A percentile compares a stretch with the other conserved stretches of the same genome.
These are phyloP conservation scores for Aeminium ludgeri DNA, from an alignment of 495 filamentous ascomycete genomes.

Conservation along the genomic window DNA sequence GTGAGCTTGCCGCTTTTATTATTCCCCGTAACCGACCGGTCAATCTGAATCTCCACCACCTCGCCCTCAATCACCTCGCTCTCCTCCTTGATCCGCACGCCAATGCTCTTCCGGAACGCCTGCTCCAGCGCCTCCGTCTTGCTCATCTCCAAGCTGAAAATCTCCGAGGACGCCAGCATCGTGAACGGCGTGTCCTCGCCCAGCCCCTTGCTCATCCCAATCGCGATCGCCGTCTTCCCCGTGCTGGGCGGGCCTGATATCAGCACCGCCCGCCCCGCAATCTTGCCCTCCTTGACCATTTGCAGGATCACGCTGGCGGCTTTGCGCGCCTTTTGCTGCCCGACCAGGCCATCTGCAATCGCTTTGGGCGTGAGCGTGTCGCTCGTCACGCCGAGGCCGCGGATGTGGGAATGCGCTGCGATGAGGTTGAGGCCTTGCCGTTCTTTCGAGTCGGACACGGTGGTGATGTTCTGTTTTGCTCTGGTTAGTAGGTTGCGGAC, in stretches of 20 bases:
- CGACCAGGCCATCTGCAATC: slow-evolving; percentile 89
- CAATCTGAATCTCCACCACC: slow-evolving; percentile 97
- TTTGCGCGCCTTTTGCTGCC: slow-evolving; percentile 90
- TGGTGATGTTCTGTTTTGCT: slow-evolving; percentile 57
- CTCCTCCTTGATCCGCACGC: slow-evolving; percentile 92
- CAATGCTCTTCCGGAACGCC: slow-evolving; percentile 93
- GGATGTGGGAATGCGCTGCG: slow-evolving; percentile 94
- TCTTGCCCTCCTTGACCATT: slow-evolving; percentile 97
- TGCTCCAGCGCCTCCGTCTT: slow-evolving; percentile 97
- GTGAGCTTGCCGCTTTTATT: slow-evolving; percentile 82
- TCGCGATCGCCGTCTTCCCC: slow-evolving; percentile 95
- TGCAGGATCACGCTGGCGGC: slow-evolving; percentile 88
- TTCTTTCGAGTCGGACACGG: slow-evolving; percentile 85
- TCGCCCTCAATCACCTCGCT: slow-evolving; percentile 98
- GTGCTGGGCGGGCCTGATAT: slow-evolving; percentile 96
- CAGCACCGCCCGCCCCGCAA: slow-evolving; percentile 85
- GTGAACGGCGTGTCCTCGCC: slow-evolving; percentile 92
- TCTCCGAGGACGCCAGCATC: slow-evolving; percentile 84
- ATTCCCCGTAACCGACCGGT: slow-evolving; percentile 86
- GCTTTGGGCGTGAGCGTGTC: slow-evolving; percentile 76
- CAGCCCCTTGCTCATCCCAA: slow-evolving; percentile 95
- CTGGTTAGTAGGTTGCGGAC: too few relatives aligned
- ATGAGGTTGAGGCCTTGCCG: slow-evolving; percentile 89
- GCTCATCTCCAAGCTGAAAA: slow-evolving; percentile 96
- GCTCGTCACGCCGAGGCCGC: slow-evolving; percentile 80